A percentile compares a stretch with the other conserved stretches of the same genome.
Conservation (phyloP, 164 flowering plant species). For the Umbilicus rupestris region DNA sequence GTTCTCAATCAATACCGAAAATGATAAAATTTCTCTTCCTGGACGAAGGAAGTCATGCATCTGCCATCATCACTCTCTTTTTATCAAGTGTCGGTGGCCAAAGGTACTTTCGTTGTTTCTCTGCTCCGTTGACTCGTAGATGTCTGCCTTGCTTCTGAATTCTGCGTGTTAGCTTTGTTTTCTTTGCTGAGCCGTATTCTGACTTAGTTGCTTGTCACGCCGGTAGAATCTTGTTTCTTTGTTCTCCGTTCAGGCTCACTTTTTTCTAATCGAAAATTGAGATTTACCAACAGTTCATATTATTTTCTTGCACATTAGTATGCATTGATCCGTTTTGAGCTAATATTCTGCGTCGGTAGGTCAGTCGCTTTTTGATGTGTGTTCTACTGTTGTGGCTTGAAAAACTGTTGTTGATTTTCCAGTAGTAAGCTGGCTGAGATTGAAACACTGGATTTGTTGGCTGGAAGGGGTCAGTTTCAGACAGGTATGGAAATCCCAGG, state of each 20-base stretch:
- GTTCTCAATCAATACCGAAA: conserved; percentile 22
- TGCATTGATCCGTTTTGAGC: too few species aligned
- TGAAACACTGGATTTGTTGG: too few species aligned
- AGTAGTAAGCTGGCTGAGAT: too few species aligned
- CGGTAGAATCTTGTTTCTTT: not conserved
- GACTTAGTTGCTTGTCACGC: not conserved
- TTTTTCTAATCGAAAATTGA: too few species aligned
- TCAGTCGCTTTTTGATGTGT: too few species aligned
- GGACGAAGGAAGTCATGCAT: not conserved
- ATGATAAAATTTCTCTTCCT: conserved; percentile 8
- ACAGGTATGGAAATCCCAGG: too few species aligned
- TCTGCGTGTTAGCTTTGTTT: not conserved
- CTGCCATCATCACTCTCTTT: not conserved
- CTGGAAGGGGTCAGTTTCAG: too few species aligned
- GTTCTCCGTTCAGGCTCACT: not conserved
- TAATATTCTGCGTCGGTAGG: too few species aligned
- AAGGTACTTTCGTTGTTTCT: not conserved
- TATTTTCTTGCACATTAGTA: too few species aligned
- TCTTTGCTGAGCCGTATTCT: not conserved
- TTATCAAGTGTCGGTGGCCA: not conserved
- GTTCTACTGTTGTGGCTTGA: too few species aligned
- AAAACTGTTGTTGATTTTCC: too few species aligned
- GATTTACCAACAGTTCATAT: too few species aligned
- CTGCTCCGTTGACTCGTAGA: not conserved
- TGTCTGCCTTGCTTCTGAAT: not conserved